Conservation (phyloP, 441 rosid genomes). For the Mallotus repandus region DNA sequence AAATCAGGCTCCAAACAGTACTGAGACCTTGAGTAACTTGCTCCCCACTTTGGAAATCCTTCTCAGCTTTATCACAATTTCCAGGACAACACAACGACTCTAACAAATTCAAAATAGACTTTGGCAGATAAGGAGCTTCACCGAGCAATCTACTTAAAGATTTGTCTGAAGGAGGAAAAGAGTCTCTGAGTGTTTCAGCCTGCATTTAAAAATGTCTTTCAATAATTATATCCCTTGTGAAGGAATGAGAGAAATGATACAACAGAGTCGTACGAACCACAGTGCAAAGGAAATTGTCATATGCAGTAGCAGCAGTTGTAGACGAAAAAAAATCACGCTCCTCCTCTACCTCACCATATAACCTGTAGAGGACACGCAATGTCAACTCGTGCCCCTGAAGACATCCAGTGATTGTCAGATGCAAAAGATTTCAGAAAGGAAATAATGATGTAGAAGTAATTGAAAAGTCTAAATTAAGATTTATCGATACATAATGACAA, state of each 20-base stretch:
- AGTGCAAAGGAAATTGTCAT: slow-evolving; percentile 71
- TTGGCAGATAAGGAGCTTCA: slow-evolving; percentile 95
- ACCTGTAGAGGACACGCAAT: slow-evolving; percentile 93
- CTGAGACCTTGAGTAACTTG: slow-evolving; percentile 99
- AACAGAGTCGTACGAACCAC: slow-evolving; percentile 58
- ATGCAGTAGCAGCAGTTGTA: slow-evolving; percentile 84
- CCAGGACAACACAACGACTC: slow-evolving; percentile 84
- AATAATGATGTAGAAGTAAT: slow-evolving; percentile 11
- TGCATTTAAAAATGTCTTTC: slow-evolving; percentile 40
- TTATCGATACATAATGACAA: neutral
- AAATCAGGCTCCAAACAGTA: slow-evolving; percentile 87
- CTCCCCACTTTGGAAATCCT: slow-evolving; percentile 78
- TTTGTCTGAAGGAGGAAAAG: slow-evolving; percentile 98
- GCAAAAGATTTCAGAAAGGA: slow-evolving; percentile 11
- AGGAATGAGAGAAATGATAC: slow-evolving; percentile 18
- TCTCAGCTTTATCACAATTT: slow-evolving; percentile 55
- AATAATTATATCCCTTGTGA: slow-evolving; percentile 19
- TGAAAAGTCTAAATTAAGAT: neutral
- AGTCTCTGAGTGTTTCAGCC: slow-evolving; percentile 94
- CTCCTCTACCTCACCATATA: slow-evolving; percentile 94
- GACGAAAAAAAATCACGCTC: slow-evolving; percentile 95
- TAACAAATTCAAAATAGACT: slow-evolving; percentile 73
- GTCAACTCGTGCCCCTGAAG: slow-evolving; percentile 99
- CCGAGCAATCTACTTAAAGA: slow-evolving; percentile 88
- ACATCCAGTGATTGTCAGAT: slow-evolving; percentile 47